phyloP scores from a whole-genome alignment of 805 yeast genomes.

The Dipodascopsis uninucleata region DNA sequence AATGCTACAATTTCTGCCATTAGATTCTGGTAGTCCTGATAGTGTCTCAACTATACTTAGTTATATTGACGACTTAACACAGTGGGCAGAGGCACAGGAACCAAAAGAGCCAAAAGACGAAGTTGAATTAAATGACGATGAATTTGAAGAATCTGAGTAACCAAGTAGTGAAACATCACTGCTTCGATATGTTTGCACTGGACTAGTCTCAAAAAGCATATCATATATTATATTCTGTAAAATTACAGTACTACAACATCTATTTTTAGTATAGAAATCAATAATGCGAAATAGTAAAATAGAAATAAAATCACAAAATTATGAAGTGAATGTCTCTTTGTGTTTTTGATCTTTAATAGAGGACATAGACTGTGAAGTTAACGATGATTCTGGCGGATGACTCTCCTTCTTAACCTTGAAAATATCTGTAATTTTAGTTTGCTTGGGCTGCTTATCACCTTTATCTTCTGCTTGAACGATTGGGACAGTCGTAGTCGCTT shows the following conservation, averaged over 20 bases:
- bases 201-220: too few relatives aligned
- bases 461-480: slow-evolving; percentile 3
- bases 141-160: slow-evolving; percentile 32
- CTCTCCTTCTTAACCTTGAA: slow-evolving; percentile 7
- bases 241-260: too few relatives aligned
- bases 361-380: not conserved
- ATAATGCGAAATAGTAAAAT: too few relatives aligned
- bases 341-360: not conserved
- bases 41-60: slow-evolving; percentile 79
- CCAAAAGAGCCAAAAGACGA: slow-evolving; percentile 93
- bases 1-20: slow-evolving; percentile 94
- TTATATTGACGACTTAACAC: slow-evolving; percentile 94
- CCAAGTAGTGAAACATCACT: too few relatives aligned
- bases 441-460: slow-evolving; percentile 4
- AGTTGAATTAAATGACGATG: slow-evolving; percentile 48
- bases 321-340: too few relatives aligned
- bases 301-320: too few relatives aligned
- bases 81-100: slow-evolving; percentile 95
- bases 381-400: not conserved
- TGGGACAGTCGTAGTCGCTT: too few relatives aligned
- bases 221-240: too few relatives aligned
- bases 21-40: slow-evolving; percentile 73
- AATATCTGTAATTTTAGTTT: slow-evolving; percentile 7
- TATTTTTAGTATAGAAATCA: too few relatives aligned
- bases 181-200: too few relatives aligned